These are phyloP conservation scores for Melampsora larici-populina DNA, from an alignment of 1,284 basidiomycete species.

Conservation along the genomic window DNA sequence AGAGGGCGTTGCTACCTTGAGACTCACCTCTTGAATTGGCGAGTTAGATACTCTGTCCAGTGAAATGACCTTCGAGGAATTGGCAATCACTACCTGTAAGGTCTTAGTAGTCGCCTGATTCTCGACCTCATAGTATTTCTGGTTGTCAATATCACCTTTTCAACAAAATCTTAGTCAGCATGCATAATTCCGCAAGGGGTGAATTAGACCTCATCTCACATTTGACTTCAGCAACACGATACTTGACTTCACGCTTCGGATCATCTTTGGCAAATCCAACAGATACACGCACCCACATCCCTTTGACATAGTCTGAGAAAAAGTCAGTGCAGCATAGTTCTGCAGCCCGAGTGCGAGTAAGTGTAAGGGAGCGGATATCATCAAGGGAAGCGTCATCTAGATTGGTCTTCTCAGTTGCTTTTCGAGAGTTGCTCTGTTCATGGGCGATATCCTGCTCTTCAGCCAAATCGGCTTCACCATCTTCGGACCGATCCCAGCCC, in stretches of 20 bases:
- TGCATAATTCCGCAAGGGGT: neutral
- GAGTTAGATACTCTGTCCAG: conserved; percentile 38
- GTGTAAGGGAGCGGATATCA: conserved; percentile 33
- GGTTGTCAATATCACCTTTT: conserved; percentile 15
- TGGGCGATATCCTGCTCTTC: conserved; percentile 10
- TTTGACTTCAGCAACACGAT: conserved; percentile 38
- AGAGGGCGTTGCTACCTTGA: neutral
- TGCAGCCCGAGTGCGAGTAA: conserved; percentile 34
- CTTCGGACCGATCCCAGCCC: conserved; percentile 23
- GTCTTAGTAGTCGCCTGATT: conserved; percentile 31
- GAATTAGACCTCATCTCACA: neutral
- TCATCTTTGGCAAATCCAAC: conserved; percentile 39
- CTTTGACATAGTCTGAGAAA: conserved; percentile 34
- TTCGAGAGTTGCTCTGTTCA: conserved; percentile 9
- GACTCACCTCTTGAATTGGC: conserved; percentile 28
- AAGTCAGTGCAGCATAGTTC: conserved; percentile 39
- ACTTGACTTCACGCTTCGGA: conserved; percentile 40
- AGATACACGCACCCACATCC: conserved; percentile 42
- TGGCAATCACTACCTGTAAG: conserved; percentile 32
- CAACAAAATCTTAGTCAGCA: neutral
- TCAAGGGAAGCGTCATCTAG: conserved; percentile 13
- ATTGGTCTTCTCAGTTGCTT: conserved; percentile 9
- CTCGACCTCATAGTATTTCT: conserved; percentile 41
- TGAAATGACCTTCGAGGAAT: conserved; percentile 13
- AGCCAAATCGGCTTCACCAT: conserved; percentile 27